Conservation (phyloP, 1,139 yeast genomes). For the Lodderomyces metapsilosis region DNA sequence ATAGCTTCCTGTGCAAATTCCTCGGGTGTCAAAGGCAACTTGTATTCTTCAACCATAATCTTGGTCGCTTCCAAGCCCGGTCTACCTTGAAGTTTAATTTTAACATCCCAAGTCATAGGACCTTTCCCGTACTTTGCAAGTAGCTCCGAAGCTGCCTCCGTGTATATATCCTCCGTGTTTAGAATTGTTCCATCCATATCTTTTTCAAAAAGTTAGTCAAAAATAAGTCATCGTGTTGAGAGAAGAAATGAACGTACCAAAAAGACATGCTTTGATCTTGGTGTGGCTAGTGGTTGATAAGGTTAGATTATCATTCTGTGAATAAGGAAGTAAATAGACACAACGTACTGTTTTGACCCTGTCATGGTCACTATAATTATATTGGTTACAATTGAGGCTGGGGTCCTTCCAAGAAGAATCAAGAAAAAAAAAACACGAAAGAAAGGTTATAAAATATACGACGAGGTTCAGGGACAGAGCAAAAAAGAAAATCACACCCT, state of each 20-base stretch:
- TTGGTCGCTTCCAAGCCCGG: slow-evolving; percentile 74
- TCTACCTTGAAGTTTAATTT: slow-evolving; percentile 81
- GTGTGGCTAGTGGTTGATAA: slow-evolving; percentile 9
- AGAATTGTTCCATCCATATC: slow-evolving; percentile 95
- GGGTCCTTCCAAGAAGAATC: too few species aligned
- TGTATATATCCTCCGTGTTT: slow-evolving; percentile 88
- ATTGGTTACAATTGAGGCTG: too few species aligned
- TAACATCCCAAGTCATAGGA: slow-evolving; percentile 85
- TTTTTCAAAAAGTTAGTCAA: slow-evolving; percentile 17
- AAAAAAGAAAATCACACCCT: too few species aligned
- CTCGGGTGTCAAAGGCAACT: slow-evolving; percentile 64
- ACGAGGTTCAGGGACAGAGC: too few species aligned
- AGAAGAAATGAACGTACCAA: slow-evolving; percentile 47
- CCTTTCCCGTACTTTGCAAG: slow-evolving; percentile 70
- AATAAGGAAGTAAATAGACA: background rate
- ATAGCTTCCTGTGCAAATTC: slow-evolving; percentile 54
- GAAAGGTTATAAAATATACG: too few species aligned
- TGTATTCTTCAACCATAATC: slow-evolving; percentile 63
- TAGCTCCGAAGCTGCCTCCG: slow-evolving; percentile 67
- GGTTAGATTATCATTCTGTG: slow-evolving; percentile 3
- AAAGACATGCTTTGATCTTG: slow-evolving; percentile 75
- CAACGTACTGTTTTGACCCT: background rate
- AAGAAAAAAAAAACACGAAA: background rate
- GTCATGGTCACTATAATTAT: background rate
- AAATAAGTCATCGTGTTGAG: too few species aligned